Conservation (phyloP, 257 asterid species). For the Penstemon newberryi region DNA sequence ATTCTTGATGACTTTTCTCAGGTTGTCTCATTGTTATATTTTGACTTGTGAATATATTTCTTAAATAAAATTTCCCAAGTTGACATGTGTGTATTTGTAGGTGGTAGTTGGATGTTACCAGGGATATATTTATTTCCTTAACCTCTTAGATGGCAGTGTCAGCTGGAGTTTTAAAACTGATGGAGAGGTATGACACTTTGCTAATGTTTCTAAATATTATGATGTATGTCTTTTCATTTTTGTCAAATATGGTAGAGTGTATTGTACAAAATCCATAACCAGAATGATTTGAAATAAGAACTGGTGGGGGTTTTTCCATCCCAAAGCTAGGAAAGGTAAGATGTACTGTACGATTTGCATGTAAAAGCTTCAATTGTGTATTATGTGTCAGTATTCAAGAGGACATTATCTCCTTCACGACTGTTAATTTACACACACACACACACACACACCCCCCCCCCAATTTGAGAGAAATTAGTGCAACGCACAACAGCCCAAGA, state of each 20-base stretch:
- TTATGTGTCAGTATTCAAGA: background rate
- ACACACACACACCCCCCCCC: too few species aligned
- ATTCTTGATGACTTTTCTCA: slow-evolving; percentile 76
- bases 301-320: background rate
- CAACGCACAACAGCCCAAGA: background rate
- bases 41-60: slow-evolving; percentile 12
- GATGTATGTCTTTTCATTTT: slow-evolving; percentile 2
- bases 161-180: slow-evolving; percentile 74
- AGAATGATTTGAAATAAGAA: background rate
- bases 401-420: background rate
- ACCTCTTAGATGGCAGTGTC: slow-evolving; percentile 63
- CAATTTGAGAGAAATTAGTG: background rate
- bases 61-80: background rate
- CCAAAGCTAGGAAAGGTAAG: background rate
- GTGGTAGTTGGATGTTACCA: slow-evolving; percentile 89
- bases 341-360: background rate
- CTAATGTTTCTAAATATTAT: background rate
- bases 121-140: slow-evolving; percentile 75
- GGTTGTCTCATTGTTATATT: slow-evolving; percentile 42
- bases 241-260: background rate
- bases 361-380: background rate
- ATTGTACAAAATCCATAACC: background rate
- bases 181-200: slow-evolving; percentile 69
- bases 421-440: too few species aligned
- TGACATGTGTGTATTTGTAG: slow-evolving; percentile 41